These are phyloP conservation scores for Neurospora cerealis DNA, from an alignment of 495 filamentous ascomycete species.

Conservation along the genomic window DNA sequence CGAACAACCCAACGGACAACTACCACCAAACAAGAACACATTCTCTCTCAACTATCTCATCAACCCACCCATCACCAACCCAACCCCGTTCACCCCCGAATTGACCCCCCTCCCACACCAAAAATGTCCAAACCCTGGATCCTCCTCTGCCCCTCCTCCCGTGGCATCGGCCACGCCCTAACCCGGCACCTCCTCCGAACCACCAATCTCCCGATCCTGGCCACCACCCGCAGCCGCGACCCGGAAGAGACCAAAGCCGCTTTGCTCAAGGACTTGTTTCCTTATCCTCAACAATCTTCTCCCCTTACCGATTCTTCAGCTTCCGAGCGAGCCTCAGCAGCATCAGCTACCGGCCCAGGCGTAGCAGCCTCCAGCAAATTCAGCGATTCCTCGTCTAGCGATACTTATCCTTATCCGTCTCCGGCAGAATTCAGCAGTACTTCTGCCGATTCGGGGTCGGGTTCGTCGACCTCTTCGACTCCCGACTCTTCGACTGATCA, in stretches of 20 bases:
- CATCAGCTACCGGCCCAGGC: background rate
- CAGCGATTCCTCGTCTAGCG: background rate
- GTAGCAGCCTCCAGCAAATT: background rate
- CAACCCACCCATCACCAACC: too few relatives aligned
- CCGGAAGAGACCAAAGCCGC: conserved; percentile 34
- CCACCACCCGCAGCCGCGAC: conserved; percentile 51
- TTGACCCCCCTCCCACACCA: background rate
- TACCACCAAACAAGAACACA: too few relatives aligned
- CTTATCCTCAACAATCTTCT: conserved; percentile 15
- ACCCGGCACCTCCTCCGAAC: conserved; percentile 54
- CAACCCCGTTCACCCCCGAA: background rate
- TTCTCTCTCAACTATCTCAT: too few relatives aligned
- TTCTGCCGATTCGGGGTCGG: background rate
- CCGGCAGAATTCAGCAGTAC: background rate
- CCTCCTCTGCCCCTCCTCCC: conserved; percentile 53
- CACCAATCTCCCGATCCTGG: conserved; percentile 59
- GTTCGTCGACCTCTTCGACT: background rate
- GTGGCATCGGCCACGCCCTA: conserved; percentile 66
- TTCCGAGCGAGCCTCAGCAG: background rate
- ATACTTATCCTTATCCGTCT: background rate
- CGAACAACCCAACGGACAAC: too few relatives aligned
- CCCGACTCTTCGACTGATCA: background rate
- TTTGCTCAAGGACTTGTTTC: conserved; percentile 40
- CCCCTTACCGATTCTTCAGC: background rate
- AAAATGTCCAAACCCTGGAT: conserved; percentile 31